phyloP scores from a whole-genome alignment of 257 asterid genomes.

The Capsicum rhomboideum region DNA sequence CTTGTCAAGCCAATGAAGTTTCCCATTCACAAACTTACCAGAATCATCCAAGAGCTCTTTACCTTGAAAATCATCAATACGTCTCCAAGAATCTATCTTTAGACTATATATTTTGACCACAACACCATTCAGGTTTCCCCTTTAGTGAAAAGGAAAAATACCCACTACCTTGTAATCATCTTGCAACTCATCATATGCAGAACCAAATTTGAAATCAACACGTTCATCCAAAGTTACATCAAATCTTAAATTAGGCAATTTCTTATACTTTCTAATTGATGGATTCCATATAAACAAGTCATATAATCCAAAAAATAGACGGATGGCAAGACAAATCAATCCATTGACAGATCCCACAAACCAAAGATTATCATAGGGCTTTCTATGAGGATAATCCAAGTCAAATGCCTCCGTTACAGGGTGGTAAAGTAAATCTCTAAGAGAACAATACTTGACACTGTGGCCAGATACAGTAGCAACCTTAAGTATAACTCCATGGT shows the following conservation, averaged over 20 bases:
- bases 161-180: background rate
- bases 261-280: background rate
- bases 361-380: background rate
- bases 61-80: background rate
- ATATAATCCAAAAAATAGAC: background rate
- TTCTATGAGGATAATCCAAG: background rate
- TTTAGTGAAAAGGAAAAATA: background rate
- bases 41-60: background rate
- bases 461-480: background rate
- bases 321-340: background rate
- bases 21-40: background rate
- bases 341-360: background rate
- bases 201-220: background rate
- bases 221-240: background rate
- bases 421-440: background rate
- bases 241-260: background rate
- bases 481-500: background rate
- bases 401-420: background rate
- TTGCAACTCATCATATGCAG: background rate
- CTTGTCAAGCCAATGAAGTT: background rate
- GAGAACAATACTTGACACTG: background rate
- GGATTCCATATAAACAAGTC: background rate
- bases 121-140: background rate
- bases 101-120: background rate
- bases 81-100: background rate